Conservation (phyloP, 768 basidiomycete genomes). For the Mycena crocata region DNA sequence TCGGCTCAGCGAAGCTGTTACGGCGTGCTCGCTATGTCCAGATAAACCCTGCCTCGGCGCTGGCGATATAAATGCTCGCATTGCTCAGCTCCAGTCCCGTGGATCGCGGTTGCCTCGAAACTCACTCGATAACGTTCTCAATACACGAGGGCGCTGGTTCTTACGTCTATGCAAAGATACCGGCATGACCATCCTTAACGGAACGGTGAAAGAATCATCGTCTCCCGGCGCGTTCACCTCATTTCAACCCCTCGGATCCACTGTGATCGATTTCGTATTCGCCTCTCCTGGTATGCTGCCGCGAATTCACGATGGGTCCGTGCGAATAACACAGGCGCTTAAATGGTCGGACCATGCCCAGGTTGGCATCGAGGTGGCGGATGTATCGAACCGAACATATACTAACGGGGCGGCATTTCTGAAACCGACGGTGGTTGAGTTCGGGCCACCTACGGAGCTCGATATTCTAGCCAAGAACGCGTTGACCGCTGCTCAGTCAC, state of each 20-base stretch:
- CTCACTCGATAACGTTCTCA: background rate
- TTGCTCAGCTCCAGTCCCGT: background rate
- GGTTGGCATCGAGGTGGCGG: background rate
- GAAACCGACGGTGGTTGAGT: background rate
- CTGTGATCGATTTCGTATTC: background rate
- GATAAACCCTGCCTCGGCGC: background rate
- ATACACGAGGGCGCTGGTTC: background rate
- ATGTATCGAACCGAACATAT: background rate
- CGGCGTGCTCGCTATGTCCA: background rate
- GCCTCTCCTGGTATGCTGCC: background rate
- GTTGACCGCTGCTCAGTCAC: background rate
- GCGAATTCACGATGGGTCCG: background rate
- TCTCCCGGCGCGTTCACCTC: background rate
- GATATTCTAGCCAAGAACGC: background rate
- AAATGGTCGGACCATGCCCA: constrained; percentile 13
- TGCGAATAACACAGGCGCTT: background rate
- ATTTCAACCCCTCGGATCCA: background rate
- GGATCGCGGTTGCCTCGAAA: background rate
- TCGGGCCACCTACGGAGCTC: background rate
- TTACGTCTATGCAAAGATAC: background rate
- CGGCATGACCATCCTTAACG: background rate
- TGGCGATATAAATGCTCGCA: background rate
- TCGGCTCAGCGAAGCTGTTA: too few species aligned
- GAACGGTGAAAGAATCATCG: background rate
- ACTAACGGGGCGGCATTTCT: background rate